A percentile compares a stretch with the other conserved stretches of the same genome.
These are phyloP conservation scores for Neurospora sublineolata DNA, from an alignment of 495 filamentous ascomycete species.

Conservation along the genomic window DNA sequence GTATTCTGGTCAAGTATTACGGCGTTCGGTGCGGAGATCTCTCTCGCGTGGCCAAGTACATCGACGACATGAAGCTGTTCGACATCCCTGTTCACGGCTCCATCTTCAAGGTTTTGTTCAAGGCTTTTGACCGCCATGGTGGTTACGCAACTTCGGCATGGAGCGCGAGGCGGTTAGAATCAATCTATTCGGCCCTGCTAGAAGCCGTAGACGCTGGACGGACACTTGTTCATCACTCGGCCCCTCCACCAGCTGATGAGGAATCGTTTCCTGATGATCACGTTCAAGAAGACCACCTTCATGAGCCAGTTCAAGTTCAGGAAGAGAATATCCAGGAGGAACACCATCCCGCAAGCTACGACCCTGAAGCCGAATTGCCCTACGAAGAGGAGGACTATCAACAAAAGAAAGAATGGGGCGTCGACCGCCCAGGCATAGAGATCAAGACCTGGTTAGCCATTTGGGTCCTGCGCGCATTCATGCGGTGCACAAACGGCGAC, in stretches of 20 bases:
- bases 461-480: slow-evolving; percentile 37
- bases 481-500: slow-evolving; percentile 23
- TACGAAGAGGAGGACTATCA: neutral
- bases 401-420: neutral
- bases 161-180: slow-evolving; percentile 47
- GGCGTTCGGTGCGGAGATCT: slow-evolving; percentile 45
- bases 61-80: slow-evolving; percentile 55
- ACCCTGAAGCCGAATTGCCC: neutral
- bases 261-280: neutral
- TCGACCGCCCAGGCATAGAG: slow-evolving; percentile 22
- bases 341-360: neutral
- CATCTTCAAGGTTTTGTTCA: slow-evolving; percentile 58
- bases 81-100: slow-evolving; percentile 46
- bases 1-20: slow-evolving; percentile 48
- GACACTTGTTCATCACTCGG: neutral
- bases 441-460: slow-evolving; percentile 39
- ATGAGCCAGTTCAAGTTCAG: neutral
- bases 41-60: slow-evolving; percentile 38
- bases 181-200: slow-evolving; percentile 35
- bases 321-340: neutral
- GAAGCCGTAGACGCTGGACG: slow-evolving; percentile 24
- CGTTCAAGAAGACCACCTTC: neutral
- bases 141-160: slow-evolving; percentile 49
- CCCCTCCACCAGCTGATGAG: neutral
- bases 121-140: slow-evolving; percentile 64